These are phyloP conservation scores for Arthroderma sp. DNA, from an alignment of 2,329 filamentous ascomycete species.

Conservation along the genomic window DNA sequence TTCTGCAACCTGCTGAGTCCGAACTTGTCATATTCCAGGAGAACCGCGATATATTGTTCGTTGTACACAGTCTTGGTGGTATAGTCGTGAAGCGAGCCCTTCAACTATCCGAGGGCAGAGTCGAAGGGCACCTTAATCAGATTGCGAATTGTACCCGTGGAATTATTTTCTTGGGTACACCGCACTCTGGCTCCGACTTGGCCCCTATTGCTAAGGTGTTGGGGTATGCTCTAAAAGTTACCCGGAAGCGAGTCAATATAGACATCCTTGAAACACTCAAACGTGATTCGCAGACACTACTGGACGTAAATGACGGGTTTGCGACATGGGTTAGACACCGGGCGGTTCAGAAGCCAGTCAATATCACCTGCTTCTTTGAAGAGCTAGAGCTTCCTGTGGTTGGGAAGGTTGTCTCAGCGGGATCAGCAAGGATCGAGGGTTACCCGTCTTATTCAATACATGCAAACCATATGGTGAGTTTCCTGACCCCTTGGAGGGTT, in stretches of 20 bases:
- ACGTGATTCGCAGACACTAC: conserved; percentile 3
- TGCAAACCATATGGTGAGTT: conserved; percentile 5
- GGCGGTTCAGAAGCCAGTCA: background rate
- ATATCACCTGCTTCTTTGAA: conserved; percentile 6
- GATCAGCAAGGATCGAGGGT: conserved; percentile 4
- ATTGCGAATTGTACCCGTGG: background rate
- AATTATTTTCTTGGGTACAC: conserved; percentile 7
- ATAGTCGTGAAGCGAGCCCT: conserved; percentile 1
- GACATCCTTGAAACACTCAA: conserved; percentile 3
- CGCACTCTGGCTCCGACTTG: conserved; percentile 2
- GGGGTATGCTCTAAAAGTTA: background rate
- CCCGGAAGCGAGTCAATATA: background rate
- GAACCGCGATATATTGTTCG: conserved; percentile 8
- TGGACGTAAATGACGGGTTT: conserved; percentile 3
- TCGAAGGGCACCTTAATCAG: background rate
- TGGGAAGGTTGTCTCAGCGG: conserved; percentile 4
- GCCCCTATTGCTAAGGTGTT: background rate
- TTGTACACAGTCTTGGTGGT: conserved; percentile 3
- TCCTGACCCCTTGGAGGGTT: background rate
- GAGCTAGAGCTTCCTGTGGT: conserved; percentile 4
- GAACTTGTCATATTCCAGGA: conserved; percentile 1
- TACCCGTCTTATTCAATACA: conserved; percentile 3
- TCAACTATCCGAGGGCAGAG: background rate
- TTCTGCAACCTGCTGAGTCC: background rate
- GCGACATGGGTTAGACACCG: conserved; percentile 3